Percentiles rank a stretch among this genome's conserved stretches.
These are phyloP conservation scores for Lithohypha guttulata DNA, from an alignment of 2,329 filamentous ascomycete species.

Conservation along the genomic window DNA sequence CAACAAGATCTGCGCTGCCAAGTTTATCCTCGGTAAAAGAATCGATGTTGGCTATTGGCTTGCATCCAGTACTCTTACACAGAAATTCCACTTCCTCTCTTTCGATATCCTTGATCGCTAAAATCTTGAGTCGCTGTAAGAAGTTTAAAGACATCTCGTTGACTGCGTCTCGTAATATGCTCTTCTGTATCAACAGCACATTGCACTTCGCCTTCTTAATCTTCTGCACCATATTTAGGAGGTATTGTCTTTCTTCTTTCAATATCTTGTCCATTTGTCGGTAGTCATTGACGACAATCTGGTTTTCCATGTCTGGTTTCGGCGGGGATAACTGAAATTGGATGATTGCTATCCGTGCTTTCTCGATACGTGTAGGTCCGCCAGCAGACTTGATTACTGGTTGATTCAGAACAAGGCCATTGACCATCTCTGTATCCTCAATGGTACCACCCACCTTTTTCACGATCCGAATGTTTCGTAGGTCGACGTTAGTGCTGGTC, in stretches of 20 bases:
- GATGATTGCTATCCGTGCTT: slow-evolving; percentile 91
- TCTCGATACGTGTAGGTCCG: slow-evolving; percentile 87
- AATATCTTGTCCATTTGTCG: slow-evolving; percentile 99
- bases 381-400: slow-evolving; percentile 86
- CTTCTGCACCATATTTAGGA: slow-evolving; percentile 99
- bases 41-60: slow-evolving; percentile 95
- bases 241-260: slow-evolving; percentile 95
- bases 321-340: slow-evolving; percentile 98
- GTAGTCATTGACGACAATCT: slow-evolving; percentile 98
- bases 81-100: slow-evolving; percentile 98
- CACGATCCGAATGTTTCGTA: slow-evolving; percentile 91
- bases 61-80: slow-evolving; percentile 98
- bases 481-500: slow-evolving; percentile 90
- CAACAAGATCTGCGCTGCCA: slow-evolving; percentile 81
- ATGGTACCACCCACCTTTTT: slow-evolving; percentile 98
- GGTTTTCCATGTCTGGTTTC: slow-evolving; percentile 99
- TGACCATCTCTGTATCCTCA: slow-evolving; percentile 94
- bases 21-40: slow-evolving; percentile 98
- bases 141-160: slow-evolving; percentile 97
- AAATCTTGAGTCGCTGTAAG: slow-evolving; percentile 89
- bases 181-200: slow-evolving; percentile 95
- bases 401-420: slow-evolving; percentile 86
- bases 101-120: slow-evolving; percentile 95
- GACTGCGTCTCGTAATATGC: slow-evolving; percentile 91
- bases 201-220: slow-evolving; percentile 99